Evolutionary conservation across 805 yeast genomes (phyloP), one percentile per base, ranked within the genome.

Genomic region (Debaryomyces maramus): DNA sequence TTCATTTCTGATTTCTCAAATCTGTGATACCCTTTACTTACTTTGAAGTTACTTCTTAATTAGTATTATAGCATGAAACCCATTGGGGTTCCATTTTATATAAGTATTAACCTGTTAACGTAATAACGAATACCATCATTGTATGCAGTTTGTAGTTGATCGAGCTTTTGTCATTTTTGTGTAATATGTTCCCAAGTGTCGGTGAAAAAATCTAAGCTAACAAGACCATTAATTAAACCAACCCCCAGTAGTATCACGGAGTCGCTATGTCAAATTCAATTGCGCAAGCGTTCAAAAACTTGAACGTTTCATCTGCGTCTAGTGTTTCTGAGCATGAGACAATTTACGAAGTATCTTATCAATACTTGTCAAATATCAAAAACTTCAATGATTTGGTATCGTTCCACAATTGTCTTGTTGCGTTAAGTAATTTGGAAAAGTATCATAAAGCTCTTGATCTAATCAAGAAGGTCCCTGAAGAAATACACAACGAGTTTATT

Each of bases 371-470:
- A 23, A 65, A 66, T 16, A 60, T 66, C 34, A 66, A 67, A 39
- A 47, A 60, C 28, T 69, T 59, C 47, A 43, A 59, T 43, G 74
- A 70, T 39, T 38, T 53, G 17, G 58, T 57, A 38, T 58, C 74
- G 0, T 65, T 68, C 52, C 58, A 58, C 34, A 61, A 63, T 44
- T 77, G 81, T 53, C 56, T 82, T 24, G 77, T 78, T 9, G 77
- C 88, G 3, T 65, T 80, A 53, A 79, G 81, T 55, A 78, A 79
- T 50, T 59, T 76, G 41, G 88, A 83, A 55, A 66, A 68, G 45
- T 83, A 77, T 58, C 57, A 55, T 29, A 61, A 65, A 35, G 88
- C 85, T 0, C 48, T 60, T 14, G 63, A 70, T 39, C 48, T 75
- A 26, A 54, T 82, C 33, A 52, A 63, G 14, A 58, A 66, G 28